Percentiles rank a stretch among this genome's conserved stretches.
phyloP scores from a whole-genome alignment of 345 rosid genomes.

The Rhodamnia argentea region DNA sequence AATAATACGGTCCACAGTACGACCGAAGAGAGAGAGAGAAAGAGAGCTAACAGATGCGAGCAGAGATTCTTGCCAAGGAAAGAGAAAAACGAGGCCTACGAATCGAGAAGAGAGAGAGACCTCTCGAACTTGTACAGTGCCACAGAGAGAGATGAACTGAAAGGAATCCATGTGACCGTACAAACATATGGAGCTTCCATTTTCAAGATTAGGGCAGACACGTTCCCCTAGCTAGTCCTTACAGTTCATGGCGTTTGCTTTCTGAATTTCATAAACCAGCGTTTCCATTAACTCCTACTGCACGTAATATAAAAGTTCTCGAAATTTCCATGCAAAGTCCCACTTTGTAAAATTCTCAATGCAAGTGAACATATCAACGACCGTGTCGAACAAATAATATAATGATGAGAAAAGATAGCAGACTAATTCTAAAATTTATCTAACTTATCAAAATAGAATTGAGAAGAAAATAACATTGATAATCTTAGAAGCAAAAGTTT shows the following conservation, averaged over 20 bases:
- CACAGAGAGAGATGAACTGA: background rate
- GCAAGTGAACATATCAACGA: too few species aligned
- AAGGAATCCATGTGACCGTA: constrained; percentile 2
- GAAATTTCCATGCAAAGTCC: background rate
- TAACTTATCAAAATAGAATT: too few species aligned
- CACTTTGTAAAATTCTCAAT: too few species aligned
- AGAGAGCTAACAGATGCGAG: constrained; percentile 2
- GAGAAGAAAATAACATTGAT: too few species aligned
- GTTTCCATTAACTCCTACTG: background rate
- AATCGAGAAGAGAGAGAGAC: background rate
- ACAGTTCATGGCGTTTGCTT: background rate
- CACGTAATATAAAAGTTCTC: background rate
- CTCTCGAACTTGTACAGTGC: background rate
- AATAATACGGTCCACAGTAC: constrained; percentile 32
- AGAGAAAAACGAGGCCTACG: background rate
- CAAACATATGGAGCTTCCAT: background rate
- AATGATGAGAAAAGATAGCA: too few species aligned
- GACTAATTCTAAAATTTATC: too few species aligned
- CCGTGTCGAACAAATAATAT: too few species aligned
- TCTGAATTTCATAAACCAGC: background rate
- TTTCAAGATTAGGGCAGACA: background rate
- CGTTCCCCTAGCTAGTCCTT: background rate
- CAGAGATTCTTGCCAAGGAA: constrained; percentile 25
- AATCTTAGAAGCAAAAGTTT: too few species aligned
- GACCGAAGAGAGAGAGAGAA: background rate